phyloP scores from a whole-genome alignment of 2,329 filamentous ascomycete genomes.

The Didymella glomerata region DNA sequence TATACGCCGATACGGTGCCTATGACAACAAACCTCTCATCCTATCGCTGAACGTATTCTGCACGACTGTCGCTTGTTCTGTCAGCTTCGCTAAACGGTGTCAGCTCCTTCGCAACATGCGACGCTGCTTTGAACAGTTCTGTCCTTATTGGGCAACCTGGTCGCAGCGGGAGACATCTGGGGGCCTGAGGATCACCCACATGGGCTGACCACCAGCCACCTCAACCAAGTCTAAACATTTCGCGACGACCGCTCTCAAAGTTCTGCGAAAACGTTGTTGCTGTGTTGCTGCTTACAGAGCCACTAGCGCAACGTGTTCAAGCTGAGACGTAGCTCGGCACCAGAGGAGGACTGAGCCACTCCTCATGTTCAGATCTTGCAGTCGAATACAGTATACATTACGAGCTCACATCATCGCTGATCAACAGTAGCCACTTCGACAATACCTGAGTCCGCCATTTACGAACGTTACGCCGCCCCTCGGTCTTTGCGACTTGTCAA shows the following conservation, averaged over 20 bases:
- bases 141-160: slow-evolving; percentile 23
- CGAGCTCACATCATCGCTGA: neutral
- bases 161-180: slow-evolving; percentile 15
- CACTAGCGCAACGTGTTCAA: neutral
- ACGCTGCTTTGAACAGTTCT: slow-evolving; percentile 19
- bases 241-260: slow-evolving; percentile 6
- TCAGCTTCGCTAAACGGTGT: slow-evolving; percentile 34
- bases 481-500: neutral
- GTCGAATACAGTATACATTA: neutral
- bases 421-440: neutral
- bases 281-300: neutral
- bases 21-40: slow-evolving; percentile 17
- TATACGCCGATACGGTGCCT: slow-evolving; percentile 26
- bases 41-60: slow-evolving; percentile 7
- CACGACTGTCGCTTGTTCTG: slow-evolving; percentile 29
- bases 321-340: neutral
- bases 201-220: slow-evolving; percentile 31
- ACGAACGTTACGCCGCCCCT: neutral
- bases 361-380: neutral
- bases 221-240: neutral
- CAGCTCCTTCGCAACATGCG: slow-evolving; percentile 25
- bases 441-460: neutral
- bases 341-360: neutral
- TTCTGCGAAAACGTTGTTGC: slow-evolving; percentile 6
- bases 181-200: slow-evolving; percentile 18